Evolutionary conservation across 495 filamentous ascomycete genomes (phyloP), one percentile per base, ranked within the genome.

Genomic region (Aspergillus biplanus): DNA sequence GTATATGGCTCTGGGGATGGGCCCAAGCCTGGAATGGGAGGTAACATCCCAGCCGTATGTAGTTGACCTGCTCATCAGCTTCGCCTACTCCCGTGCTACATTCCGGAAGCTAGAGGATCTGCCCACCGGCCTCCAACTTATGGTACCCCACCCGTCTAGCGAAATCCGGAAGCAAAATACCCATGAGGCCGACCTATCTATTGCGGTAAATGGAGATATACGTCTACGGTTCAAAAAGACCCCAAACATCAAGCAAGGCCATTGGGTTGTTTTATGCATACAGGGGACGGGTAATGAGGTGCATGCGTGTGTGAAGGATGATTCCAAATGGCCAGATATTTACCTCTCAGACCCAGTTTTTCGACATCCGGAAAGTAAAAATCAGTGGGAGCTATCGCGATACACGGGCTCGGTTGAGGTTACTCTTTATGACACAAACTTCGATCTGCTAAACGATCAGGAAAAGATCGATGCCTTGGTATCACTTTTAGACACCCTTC

Each of bases 1-100:
- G 69, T 97, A 96, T 77, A 90, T 97, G 86, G 82, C 83, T n/a
- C 80, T 95, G 32, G 92, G 92, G 0, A 88, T 97, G 71, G 93
- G 93, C 0, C 89, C 92, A 2, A 91, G 86, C 68, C 85, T 97
- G 59, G 93, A 97, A 69, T 85, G 92, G 69, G 92, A 97, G 68
- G 90, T 98, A 34, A 63, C 89, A 33, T 83, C 86, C 15, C 89
- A 95, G 65, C 92, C 93, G 8, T 83, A 88, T 44, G 93, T 97
- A 1, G 90, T 97, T 16, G 94, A 98, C 69, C 75, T 98, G 5
- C 80, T 98, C 0, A 78, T 97, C 21, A 92, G 88, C 70, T 89
- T 98, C 67, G 92, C 90, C 65, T 97, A 92, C 65, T 69, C 81
- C 12, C 83, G 86, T 50, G 86, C 88, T 27, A 56, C 54, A 6